Base-by-base conservation (phyloP, 495 filamentous ascomycete species). In the Podospora comata region DNA sequence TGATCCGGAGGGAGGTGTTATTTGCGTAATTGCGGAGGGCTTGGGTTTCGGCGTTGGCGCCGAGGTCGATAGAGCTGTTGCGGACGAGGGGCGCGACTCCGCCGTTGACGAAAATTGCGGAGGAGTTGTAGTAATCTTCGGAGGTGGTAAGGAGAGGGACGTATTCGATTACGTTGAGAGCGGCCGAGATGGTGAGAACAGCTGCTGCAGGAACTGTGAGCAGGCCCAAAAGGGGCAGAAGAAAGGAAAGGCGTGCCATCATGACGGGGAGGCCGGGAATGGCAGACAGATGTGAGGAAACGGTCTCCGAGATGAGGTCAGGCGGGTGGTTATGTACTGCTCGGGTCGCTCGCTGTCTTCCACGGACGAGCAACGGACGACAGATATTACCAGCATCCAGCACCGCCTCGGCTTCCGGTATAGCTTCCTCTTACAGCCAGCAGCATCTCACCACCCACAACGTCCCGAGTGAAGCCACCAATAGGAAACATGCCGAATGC, bases 41-140 rank as follows among this genome's bases (percentile, higher is more conserved):
- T 66, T 84, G 81, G 5, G 81, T 84, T 69, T 84, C 81, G 64
- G 81, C 79, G 68, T 84, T 84, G 61, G 76, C 72, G 39, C 73
- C 79, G 3, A 81, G 71, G 66, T 79, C 77, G 67, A 78, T 60
- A 53, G 23, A 65, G n/a, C 57, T 66, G 65, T 76, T 71, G 28
- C 53, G 19, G 30, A 63, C 61, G 32, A 72, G 44, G 58, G 65
- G 73, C 16, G 73, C 66, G 1, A 78, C 76, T 54, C 76, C 78
- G 66, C 78, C 78, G 62, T 63, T 72, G 18, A 71, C 39, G 16
- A 75, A 7, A 13, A 69, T 56, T 3, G 70, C 66, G 3, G 65
- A 64, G 48, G 53, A 56, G 62, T 68, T 72, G 19, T 74, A 76
- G 71, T 78, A 80, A 71, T 79, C 67, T 18, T 75, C 67, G 65